These are phyloP conservation scores for Groenewaldozyma tartarivorans DNA, from an alignment of 805 yeast species.

Conservation along the genomic window DNA sequence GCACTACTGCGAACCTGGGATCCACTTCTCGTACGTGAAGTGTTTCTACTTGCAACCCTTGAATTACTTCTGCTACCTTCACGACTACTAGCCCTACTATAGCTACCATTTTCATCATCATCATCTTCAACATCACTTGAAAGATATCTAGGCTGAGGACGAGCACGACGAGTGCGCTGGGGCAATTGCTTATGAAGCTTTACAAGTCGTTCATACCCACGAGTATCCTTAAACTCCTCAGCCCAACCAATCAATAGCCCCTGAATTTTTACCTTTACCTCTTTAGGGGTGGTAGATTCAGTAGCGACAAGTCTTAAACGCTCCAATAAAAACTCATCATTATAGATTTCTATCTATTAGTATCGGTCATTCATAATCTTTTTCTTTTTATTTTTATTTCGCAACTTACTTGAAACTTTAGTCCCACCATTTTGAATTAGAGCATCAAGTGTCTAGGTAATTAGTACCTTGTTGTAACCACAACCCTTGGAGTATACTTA, in stretches of 20 bases:
- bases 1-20: too few species aligned
- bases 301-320: constrained; percentile 45
- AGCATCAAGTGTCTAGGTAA: constrained; percentile 37
- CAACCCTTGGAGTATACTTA: constrained; percentile 11
- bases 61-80: background rate
- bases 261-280: constrained; percentile 40
- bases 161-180: constrained; percentile 19
- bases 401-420: constrained; percentile 18
- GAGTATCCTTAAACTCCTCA: constrained; percentile 40
- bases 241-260: constrained; percentile 61
- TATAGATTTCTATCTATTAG: constrained; percentile 34
- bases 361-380: background rate
- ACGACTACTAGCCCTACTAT: background rate
- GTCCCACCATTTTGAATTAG: constrained; percentile 48
- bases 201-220: constrained; percentile 42
- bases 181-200: constrained; percentile 39
- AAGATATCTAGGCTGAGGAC: constrained; percentile 20
- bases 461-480: background rate
- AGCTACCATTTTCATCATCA: constrained; percentile 14
- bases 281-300: constrained; percentile 31
- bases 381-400: background rate
- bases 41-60: background rate
- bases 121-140: constrained; percentile 16
- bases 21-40: background rate
- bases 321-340: constrained; percentile 60